phyloP scores from a whole-genome alignment of 305 asterid species.

The Vinca major region DNA sequence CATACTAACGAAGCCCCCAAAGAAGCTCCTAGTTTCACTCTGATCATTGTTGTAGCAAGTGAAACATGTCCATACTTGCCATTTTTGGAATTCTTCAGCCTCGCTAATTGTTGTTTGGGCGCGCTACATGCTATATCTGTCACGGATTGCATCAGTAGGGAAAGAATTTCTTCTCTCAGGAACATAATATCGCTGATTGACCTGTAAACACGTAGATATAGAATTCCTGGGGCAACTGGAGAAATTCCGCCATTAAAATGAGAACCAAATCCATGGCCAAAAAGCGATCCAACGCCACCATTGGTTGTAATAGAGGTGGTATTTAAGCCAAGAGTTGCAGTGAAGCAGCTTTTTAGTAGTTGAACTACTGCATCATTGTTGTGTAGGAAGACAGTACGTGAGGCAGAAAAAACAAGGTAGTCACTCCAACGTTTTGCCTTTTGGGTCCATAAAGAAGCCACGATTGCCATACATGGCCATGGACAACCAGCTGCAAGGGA shows the following conservation, averaged over 20 bases:
- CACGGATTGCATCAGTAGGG: constrained; percentile 64
- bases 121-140: constrained; percentile 43
- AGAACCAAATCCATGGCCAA: constrained; percentile 91
- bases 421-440: constrained; percentile 96
- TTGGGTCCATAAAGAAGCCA: constrained; percentile 95
- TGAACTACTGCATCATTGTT: constrained; percentile 83
- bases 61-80: constrained; percentile 49
- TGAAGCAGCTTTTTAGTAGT: constrained; percentile 78
- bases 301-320: constrained; percentile 48
- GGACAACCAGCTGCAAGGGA: constrained; percentile 98
- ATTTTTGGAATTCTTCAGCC: constrained; percentile 29
- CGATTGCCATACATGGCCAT: constrained; percentile 99
- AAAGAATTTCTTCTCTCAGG: constrained; percentile 68
- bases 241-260: constrained; percentile 83
- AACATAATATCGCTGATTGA: constrained; percentile 82
- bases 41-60: constrained; percentile 57
- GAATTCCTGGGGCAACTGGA: constrained; percentile 94
- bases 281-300: constrained; percentile 83
- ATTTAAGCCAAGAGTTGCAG: constrained; percentile 58
- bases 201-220: constrained; percentile 71
- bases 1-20: constrained; percentile 72
- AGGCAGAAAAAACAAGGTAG: constrained; percentile 84
- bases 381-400: constrained; percentile 90
- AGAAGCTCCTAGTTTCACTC: constrained; percentile 81
- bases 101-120: constrained; percentile 23